Percentiles rank a stretch among this genome's conserved stretches.
phyloP scores from a whole-genome alignment of 1,284 basidiomycete genomes.

The Irpex sp. region DNA sequence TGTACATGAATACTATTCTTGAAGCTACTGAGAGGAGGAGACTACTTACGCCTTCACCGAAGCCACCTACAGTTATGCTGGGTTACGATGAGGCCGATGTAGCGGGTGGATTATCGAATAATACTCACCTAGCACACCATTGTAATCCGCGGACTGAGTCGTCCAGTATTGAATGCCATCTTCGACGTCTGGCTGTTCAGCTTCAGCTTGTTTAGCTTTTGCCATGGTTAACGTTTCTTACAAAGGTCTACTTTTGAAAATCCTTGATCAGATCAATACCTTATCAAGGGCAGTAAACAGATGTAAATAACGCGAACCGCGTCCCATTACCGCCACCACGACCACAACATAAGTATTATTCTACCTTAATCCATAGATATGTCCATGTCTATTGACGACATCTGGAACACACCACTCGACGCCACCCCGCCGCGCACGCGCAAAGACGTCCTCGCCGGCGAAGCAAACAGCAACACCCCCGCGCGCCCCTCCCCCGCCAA shows the following conservation, averaged over 20 bases:
- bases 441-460: slow-evolving; percentile 1
- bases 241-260: not conserved
- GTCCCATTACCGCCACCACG: not conserved
- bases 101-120: not conserved
- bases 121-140: slow-evolving; percentile 63
- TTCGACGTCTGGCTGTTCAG: slow-evolving; percentile 43
- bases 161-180: slow-evolving; percentile 79
- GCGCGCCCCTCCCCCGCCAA: slow-evolving; percentile 22
- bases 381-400: slow-evolving; percentile 35
- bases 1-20: not conserved
- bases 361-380: slow-evolving; percentile 23
- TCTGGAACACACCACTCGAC: slow-evolving; percentile 43
- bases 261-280: not conserved
- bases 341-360: no score
- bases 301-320: slow-evolving; percentile 16
- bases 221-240: no score
- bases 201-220: not conserved
- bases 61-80: slow-evolving; percentile 47
- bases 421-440: slow-evolving; percentile 19
- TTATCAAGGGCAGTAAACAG: slow-evolving; percentile 5
- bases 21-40: not conserved
- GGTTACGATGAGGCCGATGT: slow-evolving; percentile 16
- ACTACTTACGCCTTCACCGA: slow-evolving; percentile 61
- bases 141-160: slow-evolving; percentile 65
- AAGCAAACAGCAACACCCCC: slow-evolving; percentile 7